Base-by-base conservation (phyloP, 2,329 filamentous ascomycete genomes). In the Chaetomium sp. region DNA sequence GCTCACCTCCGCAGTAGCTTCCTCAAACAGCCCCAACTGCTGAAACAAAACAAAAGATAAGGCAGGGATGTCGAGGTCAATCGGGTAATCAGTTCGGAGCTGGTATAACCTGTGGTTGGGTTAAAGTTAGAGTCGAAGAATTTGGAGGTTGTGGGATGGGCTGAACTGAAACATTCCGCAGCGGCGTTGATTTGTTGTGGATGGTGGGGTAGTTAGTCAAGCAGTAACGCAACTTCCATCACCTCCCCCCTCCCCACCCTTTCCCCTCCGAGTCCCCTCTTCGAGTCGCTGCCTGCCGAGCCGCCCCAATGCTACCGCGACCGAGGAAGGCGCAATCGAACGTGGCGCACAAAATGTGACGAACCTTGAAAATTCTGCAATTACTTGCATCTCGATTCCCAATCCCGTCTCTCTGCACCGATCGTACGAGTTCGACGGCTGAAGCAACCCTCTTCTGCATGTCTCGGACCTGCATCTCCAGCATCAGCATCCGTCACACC, bases 81-180 rank as follows among this genome's bases (percentile, higher is more conserved):
- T 45, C 16, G 47, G 10, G 21, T 10, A 29, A 21, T n/a, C 38
- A 23, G 35, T 60, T 33, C 35, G 62, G 59, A 59, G 51, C 23
- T 55, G 61, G 53, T 61, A 62, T 61, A 62, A 57, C 59, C 29
- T 65, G 65, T 56, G 59, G 64, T 66, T 66, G 62, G 59, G 57
- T 70, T 70, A 65, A 64, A 65, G 68, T 70, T 55, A 56, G 42
- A 49, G 35, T 19, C 16, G 35, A 42, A 9, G 23, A n/a, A 62
- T 2, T 19, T 13, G 21, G 21, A 25, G n/a, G 21, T 57, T 27
- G 23, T 27, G 42, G 7, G 42, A n/a, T 45, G 47, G 12, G 33
- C 16, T 45, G 33, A 29, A 33, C 7, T 57, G 54, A 55, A 29
- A 55, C 51, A 55, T 21, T 55, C 27, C 23, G n/a, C n/a, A n/a